A percentile compares a stretch with the other conserved stretches of the same genome.
These are phyloP conservation scores for Psilocybe azurescens DNA, from an alignment of 768 basidiomycete genomes.

Conservation along the genomic window DNA sequence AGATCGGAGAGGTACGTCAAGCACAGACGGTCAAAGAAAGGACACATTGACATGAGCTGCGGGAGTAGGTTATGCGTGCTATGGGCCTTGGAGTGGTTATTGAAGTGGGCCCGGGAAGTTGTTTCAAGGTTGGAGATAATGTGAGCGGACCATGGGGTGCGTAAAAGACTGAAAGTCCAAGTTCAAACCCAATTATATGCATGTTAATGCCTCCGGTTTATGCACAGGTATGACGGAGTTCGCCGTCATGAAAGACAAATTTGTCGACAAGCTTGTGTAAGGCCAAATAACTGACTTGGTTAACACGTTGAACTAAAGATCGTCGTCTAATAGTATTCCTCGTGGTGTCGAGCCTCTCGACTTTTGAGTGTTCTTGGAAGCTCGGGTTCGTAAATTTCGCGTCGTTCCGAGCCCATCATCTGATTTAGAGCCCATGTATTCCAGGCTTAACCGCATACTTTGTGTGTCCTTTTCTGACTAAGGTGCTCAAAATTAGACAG, in stretches of 20 bases:
- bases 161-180: slow-evolving; percentile 22
- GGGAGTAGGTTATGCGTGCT: slow-evolving; percentile 70
- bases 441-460: slow-evolving; percentile 90
- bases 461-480: slow-evolving; percentile 43
- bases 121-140: slow-evolving; percentile 67
- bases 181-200: neutral
- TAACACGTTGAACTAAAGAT: neutral
- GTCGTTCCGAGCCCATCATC: neutral
- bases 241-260: slow-evolving; percentile 60
- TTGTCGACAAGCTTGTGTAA: slow-evolving; percentile 59
- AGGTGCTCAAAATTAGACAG: neutral
- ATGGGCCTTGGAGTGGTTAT: slow-evolving; percentile 70
- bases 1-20: slow-evolving; percentile 62
- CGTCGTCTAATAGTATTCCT: slow-evolving; percentile 47
- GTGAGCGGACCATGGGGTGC: slow-evolving; percentile 69
- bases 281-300: slow-evolving; percentile 24
- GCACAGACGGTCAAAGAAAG: neutral
- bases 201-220: neutral
- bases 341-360: slow-evolving; percentile 73
- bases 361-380: slow-evolving; percentile 81
- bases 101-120: slow-evolving; percentile 56
- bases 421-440: neutral
- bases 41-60: neutral
- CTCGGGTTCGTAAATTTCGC: slow-evolving; percentile 58
- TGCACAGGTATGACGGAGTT: slow-evolving; percentile 80